phyloP scores from a whole-genome alignment of 441 rosid species.

The Populus hybrid region DNA sequence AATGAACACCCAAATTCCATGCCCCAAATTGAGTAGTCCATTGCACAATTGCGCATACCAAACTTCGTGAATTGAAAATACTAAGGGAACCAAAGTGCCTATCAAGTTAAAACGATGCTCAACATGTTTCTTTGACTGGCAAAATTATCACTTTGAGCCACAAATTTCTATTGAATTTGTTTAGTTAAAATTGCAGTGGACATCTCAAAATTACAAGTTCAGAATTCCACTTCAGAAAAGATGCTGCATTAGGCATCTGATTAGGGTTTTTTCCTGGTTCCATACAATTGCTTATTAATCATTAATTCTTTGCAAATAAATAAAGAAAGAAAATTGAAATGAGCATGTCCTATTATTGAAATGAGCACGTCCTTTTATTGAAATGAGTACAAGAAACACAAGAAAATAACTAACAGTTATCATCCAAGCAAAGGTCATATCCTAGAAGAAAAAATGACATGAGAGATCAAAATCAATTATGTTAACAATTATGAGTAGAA shows the following conservation, averaged over 20 bases:
- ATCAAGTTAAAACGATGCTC: neutral
- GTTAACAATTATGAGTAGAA: neutral
- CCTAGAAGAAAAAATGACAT: neutral
- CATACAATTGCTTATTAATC: neutral
- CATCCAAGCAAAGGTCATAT: neutral
- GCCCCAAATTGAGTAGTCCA: constrained; percentile 5
- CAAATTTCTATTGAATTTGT: neutral
- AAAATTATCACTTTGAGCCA: neutral
- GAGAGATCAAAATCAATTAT: neutral
- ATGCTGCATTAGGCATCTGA: neutral
- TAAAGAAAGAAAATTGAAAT: neutral
- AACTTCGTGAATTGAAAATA: neutral
- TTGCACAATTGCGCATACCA: neutral
- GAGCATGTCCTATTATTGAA: neutral
- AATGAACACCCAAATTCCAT: neutral
- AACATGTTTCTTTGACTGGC: neutral
- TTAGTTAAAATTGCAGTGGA: neutral
- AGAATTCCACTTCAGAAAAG: neutral
- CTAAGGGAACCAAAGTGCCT: neutral
- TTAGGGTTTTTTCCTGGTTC: neutral
- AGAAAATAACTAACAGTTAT: neutral
- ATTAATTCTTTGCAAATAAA: neutral
- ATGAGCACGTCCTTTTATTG: too few species aligned
- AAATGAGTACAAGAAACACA: too few species aligned
- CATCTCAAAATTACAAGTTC: neutral